These are phyloP conservation scores for Colletotrichum sidae DNA, from an alignment of 2,329 filamentous ascomycete species.

Conservation along the genomic window DNA sequence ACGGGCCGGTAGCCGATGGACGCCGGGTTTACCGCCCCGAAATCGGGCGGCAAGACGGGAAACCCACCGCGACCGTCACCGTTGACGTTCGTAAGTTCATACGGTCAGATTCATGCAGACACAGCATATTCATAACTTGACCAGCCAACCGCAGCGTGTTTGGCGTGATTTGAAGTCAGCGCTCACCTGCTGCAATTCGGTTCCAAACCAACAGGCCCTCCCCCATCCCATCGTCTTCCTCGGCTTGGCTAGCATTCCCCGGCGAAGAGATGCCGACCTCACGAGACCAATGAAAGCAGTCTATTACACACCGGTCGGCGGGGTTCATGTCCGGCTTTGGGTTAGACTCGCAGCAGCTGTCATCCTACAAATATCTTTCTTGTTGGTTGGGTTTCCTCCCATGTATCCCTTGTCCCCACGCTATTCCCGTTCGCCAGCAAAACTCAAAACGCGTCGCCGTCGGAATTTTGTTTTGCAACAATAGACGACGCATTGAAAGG, in stretches of 20 bases:
- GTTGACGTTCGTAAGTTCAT: too few relatives aligned
- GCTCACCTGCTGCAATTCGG: background rate
- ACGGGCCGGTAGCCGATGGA: conserved; percentile 15
- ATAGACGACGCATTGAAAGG: too few relatives aligned
- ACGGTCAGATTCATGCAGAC: too few relatives aligned
- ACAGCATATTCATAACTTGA: too few relatives aligned
- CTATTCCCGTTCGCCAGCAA: conserved; percentile 14
- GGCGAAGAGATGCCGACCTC: background rate
- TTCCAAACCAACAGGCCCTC: background rate
- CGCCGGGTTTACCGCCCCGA: conserved; percentile 2
- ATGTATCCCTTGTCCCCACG: conserved; percentile 3
- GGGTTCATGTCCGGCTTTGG: conserved; percentile 9
- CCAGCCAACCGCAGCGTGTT: conserved; percentile 1
- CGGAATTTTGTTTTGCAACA: background rate
- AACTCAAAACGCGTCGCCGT: conserved; percentile 3
- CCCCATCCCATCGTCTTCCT: too few relatives aligned
- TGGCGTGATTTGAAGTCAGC: conserved; percentile 9
- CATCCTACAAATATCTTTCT: too few relatives aligned
- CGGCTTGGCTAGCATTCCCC: too few relatives aligned
- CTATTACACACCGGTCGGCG: conserved; percentile 19
- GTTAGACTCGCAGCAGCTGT: background rate
- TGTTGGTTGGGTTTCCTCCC: background rate
- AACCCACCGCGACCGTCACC: background rate
- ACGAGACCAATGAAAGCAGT: conserved; percentile 22
- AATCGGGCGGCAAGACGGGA: conserved; percentile 7